Percentiles rank a stretch among this genome's conserved stretches.
Evolutionary conservation across 2,329 filamentous ascomycete species (phyloP).

Genomic region (Aspergillus cejpii): DNA sequence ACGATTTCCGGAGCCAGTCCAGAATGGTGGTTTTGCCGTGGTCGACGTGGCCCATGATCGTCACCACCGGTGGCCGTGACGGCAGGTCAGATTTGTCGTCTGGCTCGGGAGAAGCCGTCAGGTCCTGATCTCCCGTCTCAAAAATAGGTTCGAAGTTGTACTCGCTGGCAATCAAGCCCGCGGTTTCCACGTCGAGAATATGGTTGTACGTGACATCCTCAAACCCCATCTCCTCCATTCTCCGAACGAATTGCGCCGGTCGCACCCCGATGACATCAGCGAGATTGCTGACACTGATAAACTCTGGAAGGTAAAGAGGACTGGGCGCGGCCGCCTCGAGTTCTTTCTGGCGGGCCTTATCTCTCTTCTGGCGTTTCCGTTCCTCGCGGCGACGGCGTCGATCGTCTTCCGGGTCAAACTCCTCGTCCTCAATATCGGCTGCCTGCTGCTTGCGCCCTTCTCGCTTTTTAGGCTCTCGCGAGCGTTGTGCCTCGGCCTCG

Average conservation of each 20-base stretch:
- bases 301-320: constrained; percentile 75
- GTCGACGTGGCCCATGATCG: constrained; percentile 99
- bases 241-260: constrained; percentile 62
- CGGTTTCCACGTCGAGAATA: constrained; percentile 83
- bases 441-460: constrained; percentile 21
- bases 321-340: constrained; percentile 40
- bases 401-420: constrained; percentile 34
- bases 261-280: constrained; percentile 67
- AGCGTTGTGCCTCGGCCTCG: constrained; percentile 8
- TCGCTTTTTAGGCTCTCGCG: constrained; percentile 20
- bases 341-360: constrained; percentile 39
- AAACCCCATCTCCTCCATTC: constrained; percentile 80
- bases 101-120: constrained; percentile 61
- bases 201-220: constrained; percentile 76
- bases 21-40: constrained; percentile 96
- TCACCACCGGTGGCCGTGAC: constrained; percentile 80
- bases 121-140: constrained; percentile 59
- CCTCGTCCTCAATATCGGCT: constrained; percentile 26
- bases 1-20: constrained; percentile 88
- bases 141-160: constrained; percentile 85
- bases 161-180: constrained; percentile 81
- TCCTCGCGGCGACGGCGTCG: constrained; percentile 30
- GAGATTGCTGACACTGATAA: constrained; percentile 79
- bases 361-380: constrained; percentile 38
- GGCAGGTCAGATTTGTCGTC: constrained; percentile 65